Percentiles rank a stretch among this genome's conserved stretches.
phyloP scores from a whole-genome alignment of 2,329 filamentous ascomycete species.

The Apiospora sp. region DNA sequence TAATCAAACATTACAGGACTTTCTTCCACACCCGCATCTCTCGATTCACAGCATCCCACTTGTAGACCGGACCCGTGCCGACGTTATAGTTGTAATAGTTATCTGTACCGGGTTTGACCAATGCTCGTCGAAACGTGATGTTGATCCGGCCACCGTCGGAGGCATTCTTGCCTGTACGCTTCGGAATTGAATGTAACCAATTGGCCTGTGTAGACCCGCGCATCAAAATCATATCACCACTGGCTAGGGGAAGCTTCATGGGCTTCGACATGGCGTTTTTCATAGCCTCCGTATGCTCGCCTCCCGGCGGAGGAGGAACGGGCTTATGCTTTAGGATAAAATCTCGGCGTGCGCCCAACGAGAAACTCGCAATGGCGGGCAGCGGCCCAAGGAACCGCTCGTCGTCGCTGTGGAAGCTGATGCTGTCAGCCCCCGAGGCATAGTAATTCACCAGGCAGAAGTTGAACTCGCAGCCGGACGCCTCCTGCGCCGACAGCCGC shows the following conservation, averaged over 20 bases:
- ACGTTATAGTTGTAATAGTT: conserved; percentile 90
- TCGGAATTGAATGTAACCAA: conserved; percentile 83
- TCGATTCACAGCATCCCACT: conserved; percentile 66
- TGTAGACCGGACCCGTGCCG: conserved; percentile 71
- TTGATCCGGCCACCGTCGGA: conserved; percentile 74
- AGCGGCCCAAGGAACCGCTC: conserved; percentile 76
- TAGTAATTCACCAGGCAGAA: conserved; percentile 88
- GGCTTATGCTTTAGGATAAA: conserved; percentile 85
- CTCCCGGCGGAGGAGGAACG: conserved; percentile 40
- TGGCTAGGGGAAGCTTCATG: conserved; percentile 62
- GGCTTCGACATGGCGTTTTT: conserved; percentile 48
- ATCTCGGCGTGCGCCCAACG: conserved; percentile 74
- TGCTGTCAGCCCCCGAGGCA: conserved; percentile 77
- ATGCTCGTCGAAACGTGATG: conserved; percentile 78
- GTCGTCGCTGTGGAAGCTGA: conserved; percentile 82
- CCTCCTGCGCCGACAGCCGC: conserved; percentile 67
- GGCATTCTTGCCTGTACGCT: conserved; percentile 70
- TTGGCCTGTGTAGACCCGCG: conserved; percentile 75
- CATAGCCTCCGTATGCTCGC: conserved; percentile 32
- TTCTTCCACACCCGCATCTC: conserved; percentile 56
- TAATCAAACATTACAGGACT: conserved; percentile 21
- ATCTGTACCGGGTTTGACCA: conserved; percentile 76
- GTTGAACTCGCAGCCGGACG: conserved; percentile 74
- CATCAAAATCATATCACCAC: conserved; percentile 85
- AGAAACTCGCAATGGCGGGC: conserved; percentile 78